Conservation (phyloP, 352 stramenopile species). For the Poterioochromonas sp. region DNA sequence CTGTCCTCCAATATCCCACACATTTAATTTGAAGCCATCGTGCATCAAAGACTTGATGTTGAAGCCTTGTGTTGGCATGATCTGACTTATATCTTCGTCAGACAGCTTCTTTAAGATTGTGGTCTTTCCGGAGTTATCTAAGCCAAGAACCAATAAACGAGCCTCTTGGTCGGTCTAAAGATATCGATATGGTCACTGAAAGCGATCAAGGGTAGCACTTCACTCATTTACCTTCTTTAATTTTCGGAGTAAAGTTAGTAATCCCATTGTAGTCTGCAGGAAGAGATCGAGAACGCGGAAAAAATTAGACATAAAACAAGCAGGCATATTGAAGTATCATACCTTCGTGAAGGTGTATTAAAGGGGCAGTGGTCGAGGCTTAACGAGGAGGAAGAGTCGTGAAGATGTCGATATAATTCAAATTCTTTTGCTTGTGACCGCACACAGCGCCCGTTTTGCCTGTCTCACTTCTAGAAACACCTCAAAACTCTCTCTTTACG, state of each 20-base stretch:
- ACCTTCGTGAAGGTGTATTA: too few relatives aligned
- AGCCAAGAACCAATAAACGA: slow-evolving; percentile 80
- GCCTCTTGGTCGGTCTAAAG: slow-evolving; percentile 70
- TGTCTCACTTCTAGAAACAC: too few relatives aligned
- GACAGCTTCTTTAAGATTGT: slow-evolving; percentile 91
- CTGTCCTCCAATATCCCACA: slow-evolving; percentile 91
- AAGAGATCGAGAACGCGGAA: background rate
- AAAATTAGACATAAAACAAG: background rate
- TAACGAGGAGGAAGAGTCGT: too few relatives aligned
- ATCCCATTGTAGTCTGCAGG: slow-evolving; percentile 55
- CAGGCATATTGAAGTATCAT: background rate
- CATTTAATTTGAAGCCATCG: slow-evolving; percentile 90
- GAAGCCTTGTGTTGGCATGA: slow-evolving; percentile 64
- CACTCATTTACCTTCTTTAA: slow-evolving; percentile 68
- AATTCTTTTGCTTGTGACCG: too few relatives aligned
- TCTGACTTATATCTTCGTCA: slow-evolving; percentile 78
- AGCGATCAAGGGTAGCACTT: too few relatives aligned
- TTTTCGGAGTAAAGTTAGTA: slow-evolving; percentile 85
- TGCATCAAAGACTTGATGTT: slow-evolving; percentile 91
- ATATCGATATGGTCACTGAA: too few relatives aligned
- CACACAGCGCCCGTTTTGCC: too few relatives aligned
- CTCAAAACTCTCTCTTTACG: too few relatives aligned
- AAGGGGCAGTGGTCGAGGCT: too few relatives aligned
- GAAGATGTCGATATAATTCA: too few relatives aligned
- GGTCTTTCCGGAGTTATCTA: slow-evolving; percentile 92